A percentile compares a stretch with the other conserved stretches of the same genome.
Evolutionary conservation across 2,329 filamentous ascomycete genomes (phyloP).

Genomic region (Fusarium sp.): DNA sequence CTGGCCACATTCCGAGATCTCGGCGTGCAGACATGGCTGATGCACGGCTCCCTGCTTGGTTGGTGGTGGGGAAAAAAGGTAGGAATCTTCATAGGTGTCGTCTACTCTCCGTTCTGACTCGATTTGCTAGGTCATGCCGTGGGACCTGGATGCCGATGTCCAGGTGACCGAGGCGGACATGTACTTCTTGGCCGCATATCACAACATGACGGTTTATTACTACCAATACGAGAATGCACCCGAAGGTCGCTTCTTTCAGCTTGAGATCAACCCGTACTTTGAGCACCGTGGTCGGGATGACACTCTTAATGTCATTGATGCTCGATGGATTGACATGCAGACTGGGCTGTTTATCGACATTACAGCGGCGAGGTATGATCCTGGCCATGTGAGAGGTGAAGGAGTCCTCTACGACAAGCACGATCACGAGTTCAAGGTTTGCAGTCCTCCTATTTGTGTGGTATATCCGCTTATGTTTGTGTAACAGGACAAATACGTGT

Average conservation of each 20-base stretch:
- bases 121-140: slow-evolving; percentile 68
- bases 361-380: slow-evolving; percentile 58
- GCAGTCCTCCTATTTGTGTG: background rate
- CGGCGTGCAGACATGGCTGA: slow-evolving; percentile 79
- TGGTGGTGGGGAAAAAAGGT: slow-evolving; percentile 81
- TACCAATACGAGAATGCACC: slow-evolving; percentile 51
- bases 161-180: slow-evolving; percentile 74
- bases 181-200: slow-evolving; percentile 67
- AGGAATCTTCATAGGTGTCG: slow-evolving; percentile 22
- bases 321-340: slow-evolving; percentile 58
- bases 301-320: slow-evolving; percentile 56
- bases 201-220: slow-evolving; percentile 66
- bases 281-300: slow-evolving; percentile 50
- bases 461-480: background rate
- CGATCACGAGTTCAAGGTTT: slow-evolving; percentile 58
- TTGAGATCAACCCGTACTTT: slow-evolving; percentile 59
- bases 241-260: slow-evolving; percentile 54
- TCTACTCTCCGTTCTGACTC: slow-evolving; percentile 5
- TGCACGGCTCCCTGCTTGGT: slow-evolving; percentile 81
- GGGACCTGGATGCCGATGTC: slow-evolving; percentile 80
- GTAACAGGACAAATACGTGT: slow-evolving; percentile 64
- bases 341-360: slow-evolving; percentile 61
- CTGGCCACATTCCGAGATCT: slow-evolving; percentile 70
- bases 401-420: slow-evolving; percentile 61
- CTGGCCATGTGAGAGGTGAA: slow-evolving; percentile 52